Evolutionary conservation across 1,284 basidiomycete genomes (phyloP).

Genomic region (Phylloporus sp.): DNA sequence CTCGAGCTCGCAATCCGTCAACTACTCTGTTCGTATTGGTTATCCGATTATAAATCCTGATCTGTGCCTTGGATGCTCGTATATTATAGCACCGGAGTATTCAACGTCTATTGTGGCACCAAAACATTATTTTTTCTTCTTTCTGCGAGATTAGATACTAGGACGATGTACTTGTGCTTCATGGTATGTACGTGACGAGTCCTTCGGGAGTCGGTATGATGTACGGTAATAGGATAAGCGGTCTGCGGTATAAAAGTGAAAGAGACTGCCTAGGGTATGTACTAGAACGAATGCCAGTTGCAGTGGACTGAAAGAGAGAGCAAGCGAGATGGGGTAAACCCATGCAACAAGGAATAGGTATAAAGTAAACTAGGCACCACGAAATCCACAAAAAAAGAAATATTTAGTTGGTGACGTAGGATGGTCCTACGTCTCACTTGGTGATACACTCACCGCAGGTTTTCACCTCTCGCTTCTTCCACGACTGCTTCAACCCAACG

Average conservation of each 20-base stretch:
- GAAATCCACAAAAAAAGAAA: conserved; percentile 16
- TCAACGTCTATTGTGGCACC: background rate
- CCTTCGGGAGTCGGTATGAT: conserved; percentile 18
- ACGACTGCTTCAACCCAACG: conserved; percentile 76
- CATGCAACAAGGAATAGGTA: conserved; percentile 22
- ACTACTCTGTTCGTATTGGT: background rate
- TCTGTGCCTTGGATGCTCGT: no score
- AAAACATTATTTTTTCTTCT: background rate
- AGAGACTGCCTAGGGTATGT: conserved; percentile 9
- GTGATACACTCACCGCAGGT: conserved; percentile 33
- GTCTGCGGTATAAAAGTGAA: conserved; percentile 21
- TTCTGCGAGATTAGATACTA: conserved; percentile 1
- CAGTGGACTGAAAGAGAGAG: background rate
- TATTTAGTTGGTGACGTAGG: background rate
- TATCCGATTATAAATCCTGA: background rate
- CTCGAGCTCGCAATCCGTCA: background rate
- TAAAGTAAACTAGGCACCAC: conserved; percentile 21
- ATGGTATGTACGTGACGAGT: conserved; percentile 15
- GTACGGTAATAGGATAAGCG: conserved; percentile 25
- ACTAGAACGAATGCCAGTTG: conserved; percentile 11
- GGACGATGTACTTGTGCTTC: background rate
- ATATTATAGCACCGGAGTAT: background rate
- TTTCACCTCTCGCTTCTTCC: conserved; percentile 65
- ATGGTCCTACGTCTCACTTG: background rate
- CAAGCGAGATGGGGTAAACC: conserved; percentile 2